Percentiles rank a stretch among this genome's conserved stretches.
These are phyloP conservation scores for Spathaspora sp. DNA, from an alignment of 805 yeast species.

Conservation along the genomic window DNA sequence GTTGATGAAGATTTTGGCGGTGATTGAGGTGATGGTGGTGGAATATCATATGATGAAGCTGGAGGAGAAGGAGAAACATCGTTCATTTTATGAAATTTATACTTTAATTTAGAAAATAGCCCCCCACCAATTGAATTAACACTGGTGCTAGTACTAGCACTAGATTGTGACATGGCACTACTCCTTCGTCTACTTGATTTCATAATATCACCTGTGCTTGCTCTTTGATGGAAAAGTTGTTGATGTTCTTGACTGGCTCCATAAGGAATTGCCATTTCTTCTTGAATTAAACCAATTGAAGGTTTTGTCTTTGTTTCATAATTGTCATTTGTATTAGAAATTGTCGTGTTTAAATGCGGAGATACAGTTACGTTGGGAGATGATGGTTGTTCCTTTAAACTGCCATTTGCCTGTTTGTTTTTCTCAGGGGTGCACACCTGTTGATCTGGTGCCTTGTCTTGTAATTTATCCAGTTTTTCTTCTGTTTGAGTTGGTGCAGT, in stretches of 20 bases:
- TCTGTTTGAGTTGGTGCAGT: background rate
- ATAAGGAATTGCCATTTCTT: slow-evolving; percentile 5
- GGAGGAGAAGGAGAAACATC: slow-evolving; percentile 6
- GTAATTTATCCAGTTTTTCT: background rate
- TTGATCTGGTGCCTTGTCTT: background rate
- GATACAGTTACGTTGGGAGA: slow-evolving; percentile 8
- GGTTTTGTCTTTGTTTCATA: slow-evolving; percentile 30
- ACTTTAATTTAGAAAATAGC: slow-evolving; percentile 35
- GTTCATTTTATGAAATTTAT: slow-evolving; percentile 19
- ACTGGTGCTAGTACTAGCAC: slow-evolving; percentile 10
- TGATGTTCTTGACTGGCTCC: background rate
- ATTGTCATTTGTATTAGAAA: slow-evolving; percentile 31
- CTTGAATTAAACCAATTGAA: slow-evolving; percentile 23
- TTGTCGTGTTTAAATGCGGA: slow-evolving; percentile 20
- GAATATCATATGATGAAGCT: background rate
- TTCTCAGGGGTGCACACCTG: background rate
- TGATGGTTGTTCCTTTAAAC: background rate
- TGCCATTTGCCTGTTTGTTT: background rate
- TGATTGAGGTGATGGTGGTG: background rate
- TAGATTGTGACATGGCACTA: slow-evolving; percentile 15
- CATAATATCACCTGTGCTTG: background rate
- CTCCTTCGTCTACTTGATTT: slow-evolving; percentile 7
- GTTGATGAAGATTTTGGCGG: slow-evolving; percentile 6
- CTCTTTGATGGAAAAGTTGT: background rate
- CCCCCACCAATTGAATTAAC: slow-evolving; percentile 11